Conservation (phyloP, 345 rosid species). For the Salix exigua region DNA sequence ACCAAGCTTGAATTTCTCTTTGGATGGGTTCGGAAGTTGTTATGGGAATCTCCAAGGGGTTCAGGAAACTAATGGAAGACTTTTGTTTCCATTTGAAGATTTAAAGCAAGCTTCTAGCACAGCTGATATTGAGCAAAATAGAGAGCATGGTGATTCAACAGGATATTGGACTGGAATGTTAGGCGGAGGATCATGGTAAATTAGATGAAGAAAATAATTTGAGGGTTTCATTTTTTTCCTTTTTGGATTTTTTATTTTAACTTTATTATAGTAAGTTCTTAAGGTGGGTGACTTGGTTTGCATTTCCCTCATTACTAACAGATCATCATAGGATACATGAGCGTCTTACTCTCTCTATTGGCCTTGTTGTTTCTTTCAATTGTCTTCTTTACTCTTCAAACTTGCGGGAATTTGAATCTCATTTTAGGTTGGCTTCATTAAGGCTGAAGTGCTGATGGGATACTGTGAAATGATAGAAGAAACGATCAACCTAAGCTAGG, state of each 20-base stretch:
- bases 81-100: constrained; percentile 89
- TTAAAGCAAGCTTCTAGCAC: constrained; percentile 69
- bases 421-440: constrained; percentile 48
- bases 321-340: constrained; percentile 26
- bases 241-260: constrained; percentile 14
- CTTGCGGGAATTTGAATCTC: constrained; percentile 37
- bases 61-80: constrained; percentile 53
- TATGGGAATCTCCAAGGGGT: constrained; percentile 46
- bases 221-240: constrained; percentile 14
- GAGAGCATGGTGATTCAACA: constrained; percentile 49
- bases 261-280: constrained; percentile 22
- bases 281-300: constrained; percentile 41
- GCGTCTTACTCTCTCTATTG: constrained; percentile 10
- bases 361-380: constrained; percentile 1
- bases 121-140: constrained; percentile 39
- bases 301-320: constrained; percentile 47
- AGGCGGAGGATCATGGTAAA: constrained; percentile 94
- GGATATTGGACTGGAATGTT: constrained; percentile 96
- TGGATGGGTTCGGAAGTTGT: constrained; percentile 66
- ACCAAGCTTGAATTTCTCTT: constrained; percentile 67
- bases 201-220: constrained; percentile 27
- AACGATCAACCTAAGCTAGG: constrained; percentile 15
- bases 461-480: constrained; percentile 8
- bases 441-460: constrained; percentile 9
- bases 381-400: constrained; percentile 14